phyloP scores from a whole-genome alignment of 177 flowering plant genomes.

The Vitis hybrid region DNA sequence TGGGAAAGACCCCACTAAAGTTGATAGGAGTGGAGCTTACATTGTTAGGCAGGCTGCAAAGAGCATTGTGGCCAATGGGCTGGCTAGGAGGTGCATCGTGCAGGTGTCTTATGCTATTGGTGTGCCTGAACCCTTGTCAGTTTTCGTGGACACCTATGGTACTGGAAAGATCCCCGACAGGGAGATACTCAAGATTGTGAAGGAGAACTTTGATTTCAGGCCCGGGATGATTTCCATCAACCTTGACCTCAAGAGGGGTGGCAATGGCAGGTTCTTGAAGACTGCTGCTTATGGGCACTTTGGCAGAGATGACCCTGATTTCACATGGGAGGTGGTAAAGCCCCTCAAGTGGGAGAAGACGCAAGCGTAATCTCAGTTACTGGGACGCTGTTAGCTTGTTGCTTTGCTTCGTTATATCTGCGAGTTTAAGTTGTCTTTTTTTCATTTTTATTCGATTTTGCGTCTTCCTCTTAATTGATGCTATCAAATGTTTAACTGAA shows the following conservation, averaged over 20 bases:
- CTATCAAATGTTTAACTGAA: too few relatives aligned
- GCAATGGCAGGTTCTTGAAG: constrained; percentile 61
- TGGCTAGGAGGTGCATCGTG: constrained; percentile 68
- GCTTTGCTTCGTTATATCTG: background rate
- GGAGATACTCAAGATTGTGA: constrained; percentile 51
- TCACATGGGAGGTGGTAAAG: constrained; percentile 68
- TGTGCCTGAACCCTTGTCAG: constrained; percentile 67
- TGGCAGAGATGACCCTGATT: constrained; percentile 61
- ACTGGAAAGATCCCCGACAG: constrained; percentile 60
- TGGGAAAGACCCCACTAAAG: constrained; percentile 73
- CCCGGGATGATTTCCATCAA: constrained; percentile 65
- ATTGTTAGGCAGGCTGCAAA: constrained; percentile 72
- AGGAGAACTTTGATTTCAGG: constrained; percentile 64
- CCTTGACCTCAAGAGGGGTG: constrained; percentile 62
- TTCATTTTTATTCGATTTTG: too few relatives aligned
- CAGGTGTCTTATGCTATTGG: constrained; percentile 73
- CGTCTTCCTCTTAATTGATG: too few relatives aligned
- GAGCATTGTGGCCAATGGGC: constrained; percentile 59
- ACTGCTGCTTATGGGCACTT: constrained; percentile 74
- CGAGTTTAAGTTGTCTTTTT: background rate
- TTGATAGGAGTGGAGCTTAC: constrained; percentile 70
- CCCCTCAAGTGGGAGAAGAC: constrained; percentile 49
- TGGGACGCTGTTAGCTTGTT: background rate
- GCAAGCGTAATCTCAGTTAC: constrained; percentile 16
- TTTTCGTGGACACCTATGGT: constrained; percentile 54